These are phyloP conservation scores for Fusarium liriodendri DNA, from an alignment of 2,329 filamentous ascomycete species.

Conservation along the genomic window DNA sequence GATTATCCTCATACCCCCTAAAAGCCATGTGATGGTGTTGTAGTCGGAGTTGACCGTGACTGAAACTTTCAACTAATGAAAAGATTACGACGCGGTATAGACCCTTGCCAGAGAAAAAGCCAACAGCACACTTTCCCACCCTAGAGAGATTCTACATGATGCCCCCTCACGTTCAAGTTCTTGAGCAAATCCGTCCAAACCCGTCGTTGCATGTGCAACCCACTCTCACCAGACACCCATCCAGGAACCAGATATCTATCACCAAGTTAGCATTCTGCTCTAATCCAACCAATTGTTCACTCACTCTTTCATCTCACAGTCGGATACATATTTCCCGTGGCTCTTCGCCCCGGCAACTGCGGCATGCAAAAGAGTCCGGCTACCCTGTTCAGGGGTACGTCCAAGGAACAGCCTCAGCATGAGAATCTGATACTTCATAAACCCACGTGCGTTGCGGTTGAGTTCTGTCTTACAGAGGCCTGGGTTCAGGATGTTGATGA, in stretches of 20 bases:
- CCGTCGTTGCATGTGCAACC: neutral
- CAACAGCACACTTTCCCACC: too few relatives aligned
- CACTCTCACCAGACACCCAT: neutral
- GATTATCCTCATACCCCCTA: too few relatives aligned
- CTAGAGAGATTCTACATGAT: neutral
- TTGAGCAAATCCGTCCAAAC: neutral
- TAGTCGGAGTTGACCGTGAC: neutral
- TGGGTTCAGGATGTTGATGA: conserved; percentile 47
- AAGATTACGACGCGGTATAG: neutral
- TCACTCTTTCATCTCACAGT: conserved; percentile 45
- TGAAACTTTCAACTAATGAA: neutral
- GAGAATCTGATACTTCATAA: conserved; percentile 16
- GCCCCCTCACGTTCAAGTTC: neutral
- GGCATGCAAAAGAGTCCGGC: conserved; percentile 43
- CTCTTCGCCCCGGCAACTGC: conserved; percentile 39
- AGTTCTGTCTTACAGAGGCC: conserved; percentile 45
- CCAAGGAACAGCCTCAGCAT: neutral
- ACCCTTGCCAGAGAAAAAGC: neutral
- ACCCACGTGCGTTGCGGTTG: conserved; percentile 22
- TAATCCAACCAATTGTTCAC: neutral
- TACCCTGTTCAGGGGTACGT: neutral
- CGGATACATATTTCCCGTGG: conserved; percentile 42
- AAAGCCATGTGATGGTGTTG: neutral
- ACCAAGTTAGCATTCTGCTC: neutral
- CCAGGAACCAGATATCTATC: neutral